Base-by-base conservation (phyloP, 371 early-diverging fungal species). In the Sporodiniella umbellata region DNA sequence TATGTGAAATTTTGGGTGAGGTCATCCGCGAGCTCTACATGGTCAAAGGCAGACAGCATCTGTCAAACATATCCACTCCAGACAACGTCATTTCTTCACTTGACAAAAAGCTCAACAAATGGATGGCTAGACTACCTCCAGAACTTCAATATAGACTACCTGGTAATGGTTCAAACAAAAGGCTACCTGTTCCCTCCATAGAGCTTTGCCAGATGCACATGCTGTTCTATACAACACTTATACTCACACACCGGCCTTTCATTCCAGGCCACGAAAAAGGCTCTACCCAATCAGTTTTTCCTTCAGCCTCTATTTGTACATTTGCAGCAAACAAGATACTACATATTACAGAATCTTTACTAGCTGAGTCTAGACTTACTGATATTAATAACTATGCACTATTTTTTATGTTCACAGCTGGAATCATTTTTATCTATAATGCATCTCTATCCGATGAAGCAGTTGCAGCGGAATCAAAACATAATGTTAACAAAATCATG, bases 231-330 rank as follows among this genome's bases (percentile, higher is more conserved):
- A 86, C 88, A 1, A 77, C 87, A 33, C 52, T 85, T 33, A 87
- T 92, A 22, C 61, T 92, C 8, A 75, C 88, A 0, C 89, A 92
- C 51, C 83, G 89, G 3, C 90, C 90, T 2, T 84, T 76, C 49
- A 72, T 76, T 46, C 70, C 62, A 0, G 72, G 72, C 0, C 64
- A 66, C 1, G 46, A 45, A 11, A 72, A 72, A 21, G 48, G 58
- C 6, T 48, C 51, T 1, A 44, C 58, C 0, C 62, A 60, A 10
- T 70, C 73, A 8, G 66, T 69, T 0, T 69, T 75, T 23, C 76
- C 75, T 6, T 79, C 82, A 5, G 68, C 66, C 0, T 69, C 75
- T 6, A 70, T 79, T 12, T 81, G 82, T 45, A 78, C 76, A 1
- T 78, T 70, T 56, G 79, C 78, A 3, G 82, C 82, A n/a, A 72